A percentile compares a stretch with the other conserved stretches of the same genome.
phyloP scores from a whole-genome alignment of 1,284 basidiomycete species.

The Singerocomus inundabilis region DNA sequence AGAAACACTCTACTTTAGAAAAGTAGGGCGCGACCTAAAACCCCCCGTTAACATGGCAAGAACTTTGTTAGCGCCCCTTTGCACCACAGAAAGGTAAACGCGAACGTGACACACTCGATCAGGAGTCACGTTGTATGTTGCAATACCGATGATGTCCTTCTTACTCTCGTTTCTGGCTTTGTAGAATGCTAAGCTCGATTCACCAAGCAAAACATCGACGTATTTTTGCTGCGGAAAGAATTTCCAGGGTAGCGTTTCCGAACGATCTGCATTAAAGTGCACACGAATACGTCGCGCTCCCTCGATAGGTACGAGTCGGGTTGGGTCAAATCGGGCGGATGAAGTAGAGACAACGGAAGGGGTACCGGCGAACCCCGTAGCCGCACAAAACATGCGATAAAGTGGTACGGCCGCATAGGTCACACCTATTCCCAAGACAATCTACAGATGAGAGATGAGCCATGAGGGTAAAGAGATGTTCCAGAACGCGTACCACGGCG shows the following conservation, averaged over 20 bases:
- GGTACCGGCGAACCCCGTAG: slow-evolving; percentile 95
- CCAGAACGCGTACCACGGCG: slow-evolving; percentile 58
- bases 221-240: slow-evolving; percentile 91
- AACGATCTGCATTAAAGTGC: slow-evolving; percentile 91
- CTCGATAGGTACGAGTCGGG: slow-evolving; percentile 76
- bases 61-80: neutral
- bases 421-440: slow-evolving; percentile 78
- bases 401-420: slow-evolving; percentile 97
- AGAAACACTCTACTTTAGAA: slow-evolving; percentile 99
- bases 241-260: slow-evolving; percentile 89
- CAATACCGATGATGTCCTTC: slow-evolving; percentile 95
- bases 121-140: slow-evolving; percentile 96
- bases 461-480: neutral
- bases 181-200: slow-evolving; percentile 97
- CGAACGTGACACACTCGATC: slow-evolving; percentile 63
- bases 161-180: slow-evolving; percentile 86
- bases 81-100: neutral
- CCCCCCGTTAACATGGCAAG: neutral
- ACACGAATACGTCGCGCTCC: slow-evolving; percentile 82
- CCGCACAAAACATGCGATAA: slow-evolving; percentile 97
- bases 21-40: slow-evolving; percentile 94
- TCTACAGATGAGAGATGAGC: slow-evolving; percentile 42
- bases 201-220: slow-evolving; percentile 91
- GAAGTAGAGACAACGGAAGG: slow-evolving; percentile 71
- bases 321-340: slow-evolving; percentile 75